phyloP scores from a whole-genome alignment of 495 filamentous ascomycete species.

The Penicillium longicatenatum region DNA sequence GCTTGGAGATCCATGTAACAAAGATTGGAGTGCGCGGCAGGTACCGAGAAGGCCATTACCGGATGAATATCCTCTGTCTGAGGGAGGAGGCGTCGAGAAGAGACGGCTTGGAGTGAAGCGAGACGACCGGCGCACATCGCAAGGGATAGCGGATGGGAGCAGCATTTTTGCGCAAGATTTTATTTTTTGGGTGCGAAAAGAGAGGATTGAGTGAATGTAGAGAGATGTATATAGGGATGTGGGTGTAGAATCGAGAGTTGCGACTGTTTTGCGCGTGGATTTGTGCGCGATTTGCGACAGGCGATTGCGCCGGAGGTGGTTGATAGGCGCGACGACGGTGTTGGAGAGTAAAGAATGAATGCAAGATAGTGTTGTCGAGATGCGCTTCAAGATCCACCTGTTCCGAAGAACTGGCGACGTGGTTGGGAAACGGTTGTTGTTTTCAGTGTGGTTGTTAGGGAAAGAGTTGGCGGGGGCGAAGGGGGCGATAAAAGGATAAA shows the following conservation, averaged over 20 bases:
- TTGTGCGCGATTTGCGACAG: constrained; percentile 30
- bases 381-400: constrained; percentile 33
- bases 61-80: constrained; percentile 51
- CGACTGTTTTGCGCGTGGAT: constrained; percentile 14
- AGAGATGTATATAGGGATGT: constrained; percentile 3
- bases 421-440: constrained; percentile 2
- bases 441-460: constrained; percentile 16
- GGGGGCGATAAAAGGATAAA: constrained; percentile 24
- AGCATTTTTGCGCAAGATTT: constrained; percentile 53
- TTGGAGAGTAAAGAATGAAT: constrained; percentile 24
- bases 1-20: constrained; percentile 52
- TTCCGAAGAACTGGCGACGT: constrained; percentile 29
- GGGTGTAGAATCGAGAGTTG: constrained; percentile 9
- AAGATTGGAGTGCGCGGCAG: constrained; percentile 71
- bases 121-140: constrained; percentile 62
- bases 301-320: constrained; percentile 42
- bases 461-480: constrained; percentile 24
- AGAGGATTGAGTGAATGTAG: neutral
- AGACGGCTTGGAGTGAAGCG: constrained; percentile 61
- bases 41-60: constrained; percentile 64
- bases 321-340: constrained; percentile 27
- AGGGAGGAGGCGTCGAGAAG: constrained; percentile 63
- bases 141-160: constrained; percentile 69
- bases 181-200: neutral
- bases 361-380: constrained; percentile 8